These are phyloP conservation scores for Ricinus communis DNA, from an alignment of 345 rosid species.

Conservation along the genomic window DNA sequence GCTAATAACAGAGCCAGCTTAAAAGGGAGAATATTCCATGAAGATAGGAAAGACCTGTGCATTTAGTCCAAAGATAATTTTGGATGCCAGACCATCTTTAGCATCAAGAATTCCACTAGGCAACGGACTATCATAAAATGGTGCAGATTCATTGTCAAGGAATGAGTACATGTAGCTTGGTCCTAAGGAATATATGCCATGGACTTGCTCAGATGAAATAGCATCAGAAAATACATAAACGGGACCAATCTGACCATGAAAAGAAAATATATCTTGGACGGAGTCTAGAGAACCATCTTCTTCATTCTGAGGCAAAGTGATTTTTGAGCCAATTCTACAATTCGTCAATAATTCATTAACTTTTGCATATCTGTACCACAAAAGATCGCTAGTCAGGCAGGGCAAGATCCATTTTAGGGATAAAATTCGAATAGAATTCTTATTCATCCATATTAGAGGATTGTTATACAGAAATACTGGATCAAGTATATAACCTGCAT, in stretches of 20 bases:
- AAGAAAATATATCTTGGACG: slow-evolving; percentile 52
- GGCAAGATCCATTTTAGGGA: slow-evolving; percentile 1
- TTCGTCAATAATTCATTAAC: slow-evolving; percentile 72
- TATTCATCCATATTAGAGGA: slow-evolving; percentile 5
- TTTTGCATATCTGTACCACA: slow-evolving; percentile 74
- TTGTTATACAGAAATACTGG: slow-evolving; percentile 7
- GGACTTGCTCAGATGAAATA: slow-evolving; percentile 79
- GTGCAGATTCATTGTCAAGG: slow-evolving; percentile 70
- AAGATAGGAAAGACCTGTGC: slow-evolving; percentile 64
- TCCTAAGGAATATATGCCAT: slow-evolving; percentile 73
- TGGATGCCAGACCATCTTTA: slow-evolving; percentile 91
- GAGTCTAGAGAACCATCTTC: slow-evolving; percentile 51
- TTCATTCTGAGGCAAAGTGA: slow-evolving; percentile 49
- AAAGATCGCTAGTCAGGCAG: slow-evolving; percentile 25
- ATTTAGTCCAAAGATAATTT: slow-evolving; percentile 84
- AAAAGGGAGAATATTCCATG: neutral
- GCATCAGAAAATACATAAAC: slow-evolving; percentile 81
- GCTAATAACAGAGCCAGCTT: slow-evolving; percentile 5
- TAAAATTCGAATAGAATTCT: neutral
- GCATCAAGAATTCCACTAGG: slow-evolving; percentile 83
- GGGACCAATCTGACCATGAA: slow-evolving; percentile 95
- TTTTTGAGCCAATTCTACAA: slow-evolving; percentile 74
- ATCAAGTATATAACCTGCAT: slow-evolving; percentile 68
- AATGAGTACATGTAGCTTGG: slow-evolving; percentile 97
- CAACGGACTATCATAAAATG: slow-evolving; percentile 51